Percentiles rank a stretch among this genome's conserved stretches.
phyloP scores from a whole-genome alignment of 805 yeast species.

The Ogataea allantospora region DNA sequence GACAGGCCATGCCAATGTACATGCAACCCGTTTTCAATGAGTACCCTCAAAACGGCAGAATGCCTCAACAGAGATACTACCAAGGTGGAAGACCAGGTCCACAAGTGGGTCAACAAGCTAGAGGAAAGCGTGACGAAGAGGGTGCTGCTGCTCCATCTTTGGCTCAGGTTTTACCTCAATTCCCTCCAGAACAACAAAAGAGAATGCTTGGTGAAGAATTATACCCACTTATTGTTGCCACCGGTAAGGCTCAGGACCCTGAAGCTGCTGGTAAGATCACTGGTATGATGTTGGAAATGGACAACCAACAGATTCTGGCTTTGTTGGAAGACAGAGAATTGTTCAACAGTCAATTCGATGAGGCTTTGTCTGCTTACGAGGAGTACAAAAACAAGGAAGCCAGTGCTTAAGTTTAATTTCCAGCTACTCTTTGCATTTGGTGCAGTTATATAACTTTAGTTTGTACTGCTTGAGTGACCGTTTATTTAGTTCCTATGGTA shows the following conservation, averaged over 20 bases:
- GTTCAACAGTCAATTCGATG: constrained; percentile 87
- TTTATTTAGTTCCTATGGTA: constrained; percentile 4
- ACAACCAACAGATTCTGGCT: constrained; percentile 83
- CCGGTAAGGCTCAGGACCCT: constrained; percentile 83
- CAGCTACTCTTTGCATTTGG: constrained; percentile 9
- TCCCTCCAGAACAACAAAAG: constrained; percentile 91
- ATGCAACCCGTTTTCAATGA: constrained; percentile 78
- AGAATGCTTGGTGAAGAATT: constrained; percentile 97
- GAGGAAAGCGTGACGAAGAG: constrained; percentile 30
- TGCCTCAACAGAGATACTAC: constrained; percentile 44
- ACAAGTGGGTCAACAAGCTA: constrained; percentile 25
- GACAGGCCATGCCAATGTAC: constrained; percentile 79
- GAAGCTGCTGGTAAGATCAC: constrained; percentile 98
- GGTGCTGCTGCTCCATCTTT: constrained; percentile 38
- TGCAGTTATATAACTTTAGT: constrained; percentile 5
- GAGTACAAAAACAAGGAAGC: constrained; percentile 65
- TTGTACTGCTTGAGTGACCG: constrained; percentile 9
- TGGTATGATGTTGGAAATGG: constrained; percentile 97
- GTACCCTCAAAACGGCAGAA: constrained; percentile 60
- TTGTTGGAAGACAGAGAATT: constrained; percentile 87
- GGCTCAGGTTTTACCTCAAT: constrained; percentile 59
- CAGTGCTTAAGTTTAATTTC: constrained; percentile 14
- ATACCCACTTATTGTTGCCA: constrained; percentile 86
- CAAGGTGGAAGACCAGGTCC: constrained; percentile 37
- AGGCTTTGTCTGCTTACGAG: constrained; percentile 92